These are phyloP conservation scores for Silene vulgaris DNA, from an alignment of 179 eudicot genomes.

Conservation along the genomic window DNA sequence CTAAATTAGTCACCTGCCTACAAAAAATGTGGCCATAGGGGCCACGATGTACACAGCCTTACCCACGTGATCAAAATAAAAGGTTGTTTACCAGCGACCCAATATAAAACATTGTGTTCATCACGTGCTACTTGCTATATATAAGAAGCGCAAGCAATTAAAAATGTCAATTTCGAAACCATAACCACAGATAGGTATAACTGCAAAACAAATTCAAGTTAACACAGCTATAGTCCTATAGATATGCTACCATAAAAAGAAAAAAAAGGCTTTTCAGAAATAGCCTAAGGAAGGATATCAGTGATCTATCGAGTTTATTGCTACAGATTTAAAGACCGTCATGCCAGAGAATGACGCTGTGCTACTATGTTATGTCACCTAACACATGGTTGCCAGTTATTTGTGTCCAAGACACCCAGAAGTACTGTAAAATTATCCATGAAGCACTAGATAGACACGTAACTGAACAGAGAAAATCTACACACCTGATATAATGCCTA, in stretches of 20 bases:
- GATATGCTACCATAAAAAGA: background rate
- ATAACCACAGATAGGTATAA: background rate
- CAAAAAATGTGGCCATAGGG: too few species aligned
- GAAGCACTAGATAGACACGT: background rate
- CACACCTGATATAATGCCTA: background rate
- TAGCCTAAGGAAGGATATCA: background rate
- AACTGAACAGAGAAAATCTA: background rate
- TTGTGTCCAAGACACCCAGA: background rate
- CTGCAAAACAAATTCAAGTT: background rate
- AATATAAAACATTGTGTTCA: too few species aligned
- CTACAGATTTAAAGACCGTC: background rate
- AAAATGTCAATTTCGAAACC: background rate
- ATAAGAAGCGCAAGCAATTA: too few species aligned
- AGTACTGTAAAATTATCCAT: background rate
- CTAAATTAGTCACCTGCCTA: too few species aligned
- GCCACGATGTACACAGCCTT: too few species aligned
- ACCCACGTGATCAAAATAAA: too few species aligned
- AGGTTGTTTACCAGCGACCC: too few species aligned
- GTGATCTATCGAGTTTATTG: background rate
- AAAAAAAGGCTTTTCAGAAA: background rate
- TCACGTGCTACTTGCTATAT: too few species aligned
- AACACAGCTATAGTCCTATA: background rate
- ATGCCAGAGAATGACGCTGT: background rate
- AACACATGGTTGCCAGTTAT: background rate
- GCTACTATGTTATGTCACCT: background rate